A percentile compares a stretch with the other conserved stretches of the same genome.
phyloP scores from a whole-genome alignment of 2,329 filamentous ascomycete species.

The Microdochium bolleyi region DNA sequence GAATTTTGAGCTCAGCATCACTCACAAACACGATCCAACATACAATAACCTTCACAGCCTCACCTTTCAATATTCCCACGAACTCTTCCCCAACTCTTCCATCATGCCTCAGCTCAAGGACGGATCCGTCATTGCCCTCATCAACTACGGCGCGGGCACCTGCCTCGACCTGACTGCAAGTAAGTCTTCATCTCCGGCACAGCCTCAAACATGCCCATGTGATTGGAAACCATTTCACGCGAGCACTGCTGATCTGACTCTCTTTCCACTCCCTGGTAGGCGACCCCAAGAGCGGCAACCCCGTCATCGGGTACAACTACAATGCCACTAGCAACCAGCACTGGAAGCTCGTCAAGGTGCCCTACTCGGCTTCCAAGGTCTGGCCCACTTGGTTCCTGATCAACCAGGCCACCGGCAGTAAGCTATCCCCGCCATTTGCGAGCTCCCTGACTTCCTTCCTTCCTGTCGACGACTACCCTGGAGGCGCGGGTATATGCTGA shows the following conservation, averaged over 20 bases:
- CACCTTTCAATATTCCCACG: neutral
- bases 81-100: neutral
- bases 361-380: neutral
- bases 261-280: neutral
- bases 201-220: no score
- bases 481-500: no score
- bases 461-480: no score
- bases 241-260: neutral
- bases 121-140: conserved; percentile 2
- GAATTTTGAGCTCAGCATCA: no score
- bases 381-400: conserved; percentile 4
- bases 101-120: neutral
- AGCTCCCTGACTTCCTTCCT: neutral
- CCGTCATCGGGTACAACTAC: conserved; percentile 2
- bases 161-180: conserved; percentile 1
- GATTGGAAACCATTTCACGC: no score
- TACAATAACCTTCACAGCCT: neutral
- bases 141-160: conserved; percentile 5
- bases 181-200: no score
- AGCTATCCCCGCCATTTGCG: no score
- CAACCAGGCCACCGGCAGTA: conserved; percentile 3
- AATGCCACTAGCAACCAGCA: conserved; percentile 3
- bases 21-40: no score
- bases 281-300: neutral
- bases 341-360: conserved; percentile 2